Conservation (phyloP, 768 basidiomycete genomes). For the Heimioporus sp. region DNA sequence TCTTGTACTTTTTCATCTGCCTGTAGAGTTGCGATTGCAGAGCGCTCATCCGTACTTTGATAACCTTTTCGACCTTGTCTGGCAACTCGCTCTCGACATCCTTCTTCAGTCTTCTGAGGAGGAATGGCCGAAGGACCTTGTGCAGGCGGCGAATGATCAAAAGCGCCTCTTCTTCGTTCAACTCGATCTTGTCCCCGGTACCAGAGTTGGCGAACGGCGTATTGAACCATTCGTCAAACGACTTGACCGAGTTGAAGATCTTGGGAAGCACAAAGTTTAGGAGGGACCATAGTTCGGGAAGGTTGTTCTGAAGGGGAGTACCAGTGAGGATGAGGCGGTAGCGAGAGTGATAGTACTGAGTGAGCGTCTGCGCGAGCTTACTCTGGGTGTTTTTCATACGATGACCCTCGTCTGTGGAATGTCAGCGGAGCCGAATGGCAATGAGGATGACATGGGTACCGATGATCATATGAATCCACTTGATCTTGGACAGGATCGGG, state of each 20-base stretch:
- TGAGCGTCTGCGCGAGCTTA: constrained; percentile 88
- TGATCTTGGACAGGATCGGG: constrained; percentile 83
- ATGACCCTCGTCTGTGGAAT: constrained; percentile 80
- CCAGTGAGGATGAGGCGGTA: constrained; percentile 94
- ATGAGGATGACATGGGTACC: constrained; percentile 41
- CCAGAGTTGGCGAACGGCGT: constrained; percentile 99
- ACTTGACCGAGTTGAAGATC: constrained; percentile 98
- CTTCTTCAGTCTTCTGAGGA: constrained; percentile 90
- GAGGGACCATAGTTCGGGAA: constrained; percentile 92
- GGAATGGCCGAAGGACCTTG: constrained; percentile 93
- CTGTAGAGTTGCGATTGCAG: constrained; percentile 91
- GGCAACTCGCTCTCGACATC: constrained; percentile 95
- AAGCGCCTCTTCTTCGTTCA: constrained; percentile 99
- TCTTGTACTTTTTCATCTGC: constrained; percentile 98
- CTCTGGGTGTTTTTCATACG: constrained; percentile 96
- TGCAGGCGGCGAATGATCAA: constrained; percentile 96
- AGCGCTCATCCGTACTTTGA: constrained; percentile 93
- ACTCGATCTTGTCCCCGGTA: constrained; percentile 94
- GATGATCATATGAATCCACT: constrained; percentile 98
- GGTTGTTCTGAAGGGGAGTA: constrained; percentile 95
- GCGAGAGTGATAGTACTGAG: constrained; percentile 88
- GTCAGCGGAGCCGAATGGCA: constrained; percentile 1
- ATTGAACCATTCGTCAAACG: constrained; percentile 99
- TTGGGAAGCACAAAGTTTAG: constrained; percentile 94
- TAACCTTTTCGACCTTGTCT: constrained; percentile 97